Base-by-base conservation (phyloP, 2,329 filamentous ascomycete species). In the Monilinia laxa region DNA sequence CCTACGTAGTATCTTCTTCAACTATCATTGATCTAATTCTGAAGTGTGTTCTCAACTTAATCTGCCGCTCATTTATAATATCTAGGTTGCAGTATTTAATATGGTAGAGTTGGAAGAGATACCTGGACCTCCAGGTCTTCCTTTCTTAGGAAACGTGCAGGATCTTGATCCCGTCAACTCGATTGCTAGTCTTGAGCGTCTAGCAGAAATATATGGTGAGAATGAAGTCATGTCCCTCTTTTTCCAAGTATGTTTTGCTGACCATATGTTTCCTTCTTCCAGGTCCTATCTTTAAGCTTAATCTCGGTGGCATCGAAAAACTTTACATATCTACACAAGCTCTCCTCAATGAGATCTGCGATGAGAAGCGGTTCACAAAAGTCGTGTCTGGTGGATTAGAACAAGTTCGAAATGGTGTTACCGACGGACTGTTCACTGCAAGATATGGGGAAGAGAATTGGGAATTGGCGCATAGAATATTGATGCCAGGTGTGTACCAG, bases 381-480 rank as follows among this genome's bases (percentile, higher is more conserved):
- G 77, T 79, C 0, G 77, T 89, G 2, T 77, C 78, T 5, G 81
- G 77, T 1, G 78, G 79, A 3, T 77, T 91, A 2, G 71, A 76
- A 3, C 75, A 89, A 73, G 80, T 91, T 45, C 79, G 89, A 69
- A 82, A 86, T 67, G 86, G 84, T 31, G 80, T 86, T 0, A 80
- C 85, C 65, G 87, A 90, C 79, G 88, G 88, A 23, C 81, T 91
- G 7, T 90, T 91, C 74, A 90, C 88, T 0, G 87, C 73, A 1
- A 74, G 72, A 35, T 73, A 78, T 10, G 81, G 82, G 3, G 84
- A 86, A 70, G 79, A 81, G 65, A 87, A 87, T 72, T 91, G 89
- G 89, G 85, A 83, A 35, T 82, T 89, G 70, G 89, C 90, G 38
- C 85, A 91, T 73, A 80, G 87, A 28, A 78, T 88, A 20, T 78